Evolutionary conservation across 352 stramenopile genomes (phyloP), one percentile per base, ranked within the genome.

Genomic region (Pythium phragmiticola): DNA sequence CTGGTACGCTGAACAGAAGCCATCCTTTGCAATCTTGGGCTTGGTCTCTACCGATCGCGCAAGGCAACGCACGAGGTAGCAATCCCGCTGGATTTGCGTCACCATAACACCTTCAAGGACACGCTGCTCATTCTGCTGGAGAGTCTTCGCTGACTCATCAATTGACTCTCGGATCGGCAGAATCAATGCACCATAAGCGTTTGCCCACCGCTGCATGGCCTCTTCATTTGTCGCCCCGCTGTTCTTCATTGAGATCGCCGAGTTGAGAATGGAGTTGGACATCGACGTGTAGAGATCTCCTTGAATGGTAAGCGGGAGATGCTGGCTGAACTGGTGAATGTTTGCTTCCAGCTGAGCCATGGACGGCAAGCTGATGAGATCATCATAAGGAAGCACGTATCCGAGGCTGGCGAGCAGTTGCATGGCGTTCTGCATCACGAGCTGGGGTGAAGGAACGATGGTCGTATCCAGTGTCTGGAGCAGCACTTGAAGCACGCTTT

Each of bases 191-290:
- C 72, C 75, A 39, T 90, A 92, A 2, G 79, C 74, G 14, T 76
- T 80, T 9, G 74, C 76, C 80, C 82, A 92, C 12, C 66, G 58
- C 34, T 78, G 68, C 53, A 78, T 68, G 9, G 68, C 61, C 60
- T 69, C 57, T 16, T 73, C 63, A 47, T 72, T 78, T 12, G 53
- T 57, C 3, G 62, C 62, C 1, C 69, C 72, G 45, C 56, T 65
- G 8, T 61, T 51, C 48, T 74, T 75, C 54, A 91, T 68, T 2
- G 82, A 90, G 51, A 90, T 89, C 5, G 78, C 80, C 30, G 82
- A 87, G 67, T 89, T 89, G 33, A 94, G 41, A 63, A 91, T 87
- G 8, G 78, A 89, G 63, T 91, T 89, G 0, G 83, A 89, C 76
- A 92, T 87, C 1, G 84, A 85, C 16, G 80, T 90, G 61, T 89